A percentile compares a stretch with the other conserved stretches of the same genome.
Conservation (phyloP, 306 rosid species). For the Vigna hirtella region DNA sequence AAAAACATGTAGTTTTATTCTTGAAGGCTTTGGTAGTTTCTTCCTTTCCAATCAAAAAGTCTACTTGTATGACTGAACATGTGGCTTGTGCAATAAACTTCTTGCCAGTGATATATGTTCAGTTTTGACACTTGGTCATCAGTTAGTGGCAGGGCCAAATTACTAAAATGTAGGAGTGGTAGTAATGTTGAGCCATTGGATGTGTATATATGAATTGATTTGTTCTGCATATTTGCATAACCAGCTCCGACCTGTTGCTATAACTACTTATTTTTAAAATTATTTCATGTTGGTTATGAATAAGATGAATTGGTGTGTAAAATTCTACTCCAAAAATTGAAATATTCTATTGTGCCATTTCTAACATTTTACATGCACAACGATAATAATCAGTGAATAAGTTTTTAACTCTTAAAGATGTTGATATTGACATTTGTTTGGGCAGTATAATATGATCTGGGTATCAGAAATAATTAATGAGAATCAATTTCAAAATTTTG, state of each 20-base stretch:
- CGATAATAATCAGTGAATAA: neutral
- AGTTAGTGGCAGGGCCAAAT: slow-evolving; percentile 2
- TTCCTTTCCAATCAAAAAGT: neutral
- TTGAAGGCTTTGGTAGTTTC: neutral
- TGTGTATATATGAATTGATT: neutral
- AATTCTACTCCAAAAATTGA: too few species aligned
- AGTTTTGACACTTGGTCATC: slow-evolving; percentile 8
- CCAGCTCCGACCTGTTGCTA: too few species aligned
- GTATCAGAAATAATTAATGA: too few species aligned
- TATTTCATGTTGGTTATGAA: too few species aligned
- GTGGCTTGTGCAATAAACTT: neutral
- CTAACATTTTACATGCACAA: too few species aligned
- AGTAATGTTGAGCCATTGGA: neutral
- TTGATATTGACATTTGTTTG: neutral
- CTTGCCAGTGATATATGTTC: neutral
- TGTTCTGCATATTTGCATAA: neutral
- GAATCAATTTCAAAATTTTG: too few species aligned
- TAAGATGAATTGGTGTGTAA: too few species aligned
- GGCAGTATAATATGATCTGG: neutral
- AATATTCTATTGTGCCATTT: too few species aligned
- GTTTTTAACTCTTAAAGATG: neutral
- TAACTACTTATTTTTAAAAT: too few species aligned
- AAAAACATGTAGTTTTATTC: neutral
- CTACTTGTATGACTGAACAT: neutral
- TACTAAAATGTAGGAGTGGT: neutral